Base-by-base conservation (phyloP, 345 rosid genomes). In the Dipteronia dyeriana region DNA sequence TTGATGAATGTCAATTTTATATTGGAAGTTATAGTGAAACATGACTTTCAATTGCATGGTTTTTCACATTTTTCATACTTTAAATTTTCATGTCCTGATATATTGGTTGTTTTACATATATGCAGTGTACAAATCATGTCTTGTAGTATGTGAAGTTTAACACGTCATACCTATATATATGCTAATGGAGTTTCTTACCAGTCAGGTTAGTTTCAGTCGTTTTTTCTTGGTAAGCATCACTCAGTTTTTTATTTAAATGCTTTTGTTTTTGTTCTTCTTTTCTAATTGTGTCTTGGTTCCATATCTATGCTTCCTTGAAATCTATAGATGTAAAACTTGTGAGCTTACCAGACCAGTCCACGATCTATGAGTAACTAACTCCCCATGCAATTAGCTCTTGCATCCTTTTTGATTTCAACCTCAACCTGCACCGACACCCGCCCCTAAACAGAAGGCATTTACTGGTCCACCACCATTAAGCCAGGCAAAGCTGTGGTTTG, bases 91-190 rank as follows among this genome's bases (percentile, higher is more conserved):
- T 59, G 39, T 54, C 31, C 60, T 75, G 59, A 68, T 26, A 51
- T 60, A 39, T 76, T 43, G 61, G 20, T 76, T 74, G 63, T 57
- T 74, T 76, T 66, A 7, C 71, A 31, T 11, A 31, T 11, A 5
- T 77, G 83, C 89, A 88, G 91, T 88, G 78, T 67, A 29, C 82
- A 17, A 84, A 74, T 78, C 81, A 54, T 47, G 61, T 53, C 67
- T 81, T 51, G 45, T 83, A 84, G 72, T 4, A 43, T 49, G 66
- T 75, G 29, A 70, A 76, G 79, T 73, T 63, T 34, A 75, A 78
- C 77, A 67, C 7, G 12, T 9, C n/a, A 43, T 23, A 14, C 14
- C 53, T 54, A 64, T 68, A 70, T 26, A 54, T 80, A 31, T 45
- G 56, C 43, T 54, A 13, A 57, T 67, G 66, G 67, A 62, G 71